Evolutionary conservation across 1,139 yeast genomes (phyloP), one percentile per base, ranked within the genome.

Genomic region (Sugiyamaella novakii): DNA sequence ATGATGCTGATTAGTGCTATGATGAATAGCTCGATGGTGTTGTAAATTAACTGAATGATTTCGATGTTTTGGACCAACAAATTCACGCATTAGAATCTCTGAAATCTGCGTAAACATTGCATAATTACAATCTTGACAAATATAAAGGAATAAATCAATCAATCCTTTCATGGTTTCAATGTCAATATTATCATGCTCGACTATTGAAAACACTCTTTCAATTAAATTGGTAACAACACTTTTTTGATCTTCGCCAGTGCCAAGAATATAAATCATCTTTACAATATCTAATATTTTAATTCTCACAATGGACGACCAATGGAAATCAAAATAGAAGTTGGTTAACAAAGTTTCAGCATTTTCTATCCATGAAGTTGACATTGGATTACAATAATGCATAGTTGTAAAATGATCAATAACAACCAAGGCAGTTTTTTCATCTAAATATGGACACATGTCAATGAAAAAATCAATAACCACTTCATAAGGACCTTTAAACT

Each of bases 321-420:
- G 53, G 4, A 54, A 54, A 19, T 66, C 67, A 35, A 64, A 65
- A 59, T 73, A 81, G 58, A 81, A 83, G 19, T 70, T 67, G 19
- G 72, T 69, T 19, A 82, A 63, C 2, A 83, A 53, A n/a, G 66
- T 67, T 18, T 66, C 63, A 41, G 79, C 69, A 57, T 79, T 78
- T 1, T 69, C 72, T 40, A 68, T 66, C 87, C 89, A 83, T 15
- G 73, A 65, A 0, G 77, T 72, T 38, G 75, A 68, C n/a, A 80
- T 61, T 5, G 81, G 76, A 1, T 81, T 72, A 58, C 89, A 83
- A 21, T 75, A 59, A 46, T 75, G 74, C 47, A 76, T 79, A n/a
- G 74, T 72, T 1, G 68, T 66, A 60, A 79, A 83, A 58, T 71
- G 76, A 5, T 69, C 63, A 31, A 81, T 64, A 1, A 81, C 73